Evolutionary conservation across 2,329 filamentous ascomycete species (phyloP).

Genomic region (Colletotrichum lindemuthianum): DNA sequence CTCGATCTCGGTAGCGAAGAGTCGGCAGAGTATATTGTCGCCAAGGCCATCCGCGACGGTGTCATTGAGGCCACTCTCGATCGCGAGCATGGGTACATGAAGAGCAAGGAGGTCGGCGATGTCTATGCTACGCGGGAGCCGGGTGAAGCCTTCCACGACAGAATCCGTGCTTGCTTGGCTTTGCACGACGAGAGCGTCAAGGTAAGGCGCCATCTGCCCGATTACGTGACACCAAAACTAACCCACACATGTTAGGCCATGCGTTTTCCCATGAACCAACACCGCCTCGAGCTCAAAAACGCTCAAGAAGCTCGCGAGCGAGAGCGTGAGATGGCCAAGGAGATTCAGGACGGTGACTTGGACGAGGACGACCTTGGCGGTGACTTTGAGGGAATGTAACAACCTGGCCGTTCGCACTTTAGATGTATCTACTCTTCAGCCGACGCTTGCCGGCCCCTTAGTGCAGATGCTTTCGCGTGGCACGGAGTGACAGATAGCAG

Average conservation of each 20-base stretch:
- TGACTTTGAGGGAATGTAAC: slow-evolving; percentile 95
- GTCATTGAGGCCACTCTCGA: slow-evolving; percentile 96
- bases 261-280: slow-evolving; percentile 99
- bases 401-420: slow-evolving; percentile 16
- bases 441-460: slow-evolving; percentile 8
- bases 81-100: slow-evolving; percentile 96
- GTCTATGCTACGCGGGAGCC: slow-evolving; percentile 96
- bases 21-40: slow-evolving; percentile 98
- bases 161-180: slow-evolving; percentile 89
- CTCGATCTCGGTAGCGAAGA: slow-evolving; percentile 94
- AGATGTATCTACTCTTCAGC: slow-evolving; percentile 31
- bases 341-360: slow-evolving; percentile 97
- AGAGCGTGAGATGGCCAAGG: slow-evolving; percentile 96
- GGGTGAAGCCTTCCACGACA: slow-evolving; percentile 96
- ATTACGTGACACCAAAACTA: no score
- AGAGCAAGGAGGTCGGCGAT: slow-evolving; percentile 96
- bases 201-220: slow-evolving; percentile 58
- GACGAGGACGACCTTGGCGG: slow-evolving; percentile 96
- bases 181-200: slow-evolving; percentile 98
- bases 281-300: slow-evolving; percentile 95
- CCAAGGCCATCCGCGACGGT: slow-evolving; percentile 96
- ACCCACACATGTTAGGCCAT: slow-evolving; percentile 72
- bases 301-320: slow-evolving; percentile 97
- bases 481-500: slow-evolving; percentile 8
- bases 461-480: slow-evolving; percentile 17